These are phyloP conservation scores for Aspergillus affinis DNA, from an alignment of 495 filamentous ascomycete species.

Conservation along the genomic window DNA sequence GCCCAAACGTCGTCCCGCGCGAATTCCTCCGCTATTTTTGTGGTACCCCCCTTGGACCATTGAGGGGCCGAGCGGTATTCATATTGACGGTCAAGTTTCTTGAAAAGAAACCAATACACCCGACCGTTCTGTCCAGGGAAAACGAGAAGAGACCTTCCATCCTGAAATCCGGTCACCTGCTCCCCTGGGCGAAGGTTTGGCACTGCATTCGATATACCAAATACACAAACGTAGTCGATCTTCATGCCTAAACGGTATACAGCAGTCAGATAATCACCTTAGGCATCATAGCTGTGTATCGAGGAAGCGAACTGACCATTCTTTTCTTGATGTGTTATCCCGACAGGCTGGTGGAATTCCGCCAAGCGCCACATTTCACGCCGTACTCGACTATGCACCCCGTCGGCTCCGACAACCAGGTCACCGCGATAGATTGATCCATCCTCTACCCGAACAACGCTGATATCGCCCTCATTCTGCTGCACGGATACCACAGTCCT, in stretches of 20 bases:
- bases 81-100: constrained; percentile 40
- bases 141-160: constrained; percentile 15
- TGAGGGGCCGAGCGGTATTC: constrained; percentile 21
- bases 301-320: constrained; percentile 14
- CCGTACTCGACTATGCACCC: constrained; percentile 43
- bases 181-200: constrained; percentile 14
- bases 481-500: neutral
- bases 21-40: constrained; percentile 4
- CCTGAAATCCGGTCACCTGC: constrained; percentile 17
- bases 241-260: constrained; percentile 15
- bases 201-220: constrained; percentile 24
- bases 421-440: constrained; percentile 2
- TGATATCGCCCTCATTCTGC: neutral
- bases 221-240: constrained; percentile 22
- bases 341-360: constrained; percentile 12
- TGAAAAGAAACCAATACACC: constrained; percentile 36
- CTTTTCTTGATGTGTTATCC: constrained; percentile 17
- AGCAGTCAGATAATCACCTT: neutral
- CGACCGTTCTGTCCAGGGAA: constrained; percentile 20
- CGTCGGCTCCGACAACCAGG: constrained; percentile 46
- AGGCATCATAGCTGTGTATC: no score
- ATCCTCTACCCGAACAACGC: neutral
- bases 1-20: constrained; percentile 14
- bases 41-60: constrained; percentile 12
- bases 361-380: constrained; percentile 30